These are phyloP conservation scores for Nakazawaea siamensis DNA, from an alignment of 805 yeast species.

Conservation along the genomic window DNA sequence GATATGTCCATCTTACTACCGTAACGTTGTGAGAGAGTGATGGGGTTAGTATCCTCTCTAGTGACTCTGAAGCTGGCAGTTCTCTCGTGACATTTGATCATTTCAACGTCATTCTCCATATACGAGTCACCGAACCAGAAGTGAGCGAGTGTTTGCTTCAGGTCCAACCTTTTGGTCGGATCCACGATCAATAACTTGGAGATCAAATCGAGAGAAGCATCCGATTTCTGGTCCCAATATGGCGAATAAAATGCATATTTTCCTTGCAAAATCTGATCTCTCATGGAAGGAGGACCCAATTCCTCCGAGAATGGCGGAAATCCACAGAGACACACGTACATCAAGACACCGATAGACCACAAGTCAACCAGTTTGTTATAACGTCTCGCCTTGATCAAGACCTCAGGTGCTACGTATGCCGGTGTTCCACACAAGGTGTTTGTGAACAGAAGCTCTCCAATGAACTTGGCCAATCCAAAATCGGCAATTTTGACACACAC, in stretches of 20 bases:
- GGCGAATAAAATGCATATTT: constrained; percentile 71
- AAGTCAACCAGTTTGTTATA: constrained; percentile 70
- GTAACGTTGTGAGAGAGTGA: constrained; percentile 5
- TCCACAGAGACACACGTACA: constrained; percentile 75
- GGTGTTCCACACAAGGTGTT: constrained; percentile 83
- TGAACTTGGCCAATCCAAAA: constrained; percentile 64
- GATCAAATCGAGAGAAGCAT: constrained; percentile 57
- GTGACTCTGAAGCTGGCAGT: constrained; percentile 2
- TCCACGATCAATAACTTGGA: constrained; percentile 50
- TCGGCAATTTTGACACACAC: constrained; percentile 71
- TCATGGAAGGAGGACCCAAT: constrained; percentile 70
- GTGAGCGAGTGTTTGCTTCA: neutral
- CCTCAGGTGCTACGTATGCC: constrained; percentile 83
- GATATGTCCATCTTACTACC: constrained; percentile 2
- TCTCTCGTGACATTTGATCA: neutral
- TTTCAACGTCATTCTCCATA: neutral
- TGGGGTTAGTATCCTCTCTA: constrained; percentile 5
- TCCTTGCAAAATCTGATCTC: constrained; percentile 62
- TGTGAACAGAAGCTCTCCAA: constrained; percentile 68
- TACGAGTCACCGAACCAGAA: constrained; percentile 8
- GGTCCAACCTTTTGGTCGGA: constrained; percentile 32
- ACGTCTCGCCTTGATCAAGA: constrained; percentile 43
- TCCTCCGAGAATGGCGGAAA: constrained; percentile 85
- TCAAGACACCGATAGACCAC: constrained; percentile 76
- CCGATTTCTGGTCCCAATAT: constrained; percentile 68